phyloP scores from a whole-genome alignment of 208 protist species.

The Leishmania turanica region DNA sequence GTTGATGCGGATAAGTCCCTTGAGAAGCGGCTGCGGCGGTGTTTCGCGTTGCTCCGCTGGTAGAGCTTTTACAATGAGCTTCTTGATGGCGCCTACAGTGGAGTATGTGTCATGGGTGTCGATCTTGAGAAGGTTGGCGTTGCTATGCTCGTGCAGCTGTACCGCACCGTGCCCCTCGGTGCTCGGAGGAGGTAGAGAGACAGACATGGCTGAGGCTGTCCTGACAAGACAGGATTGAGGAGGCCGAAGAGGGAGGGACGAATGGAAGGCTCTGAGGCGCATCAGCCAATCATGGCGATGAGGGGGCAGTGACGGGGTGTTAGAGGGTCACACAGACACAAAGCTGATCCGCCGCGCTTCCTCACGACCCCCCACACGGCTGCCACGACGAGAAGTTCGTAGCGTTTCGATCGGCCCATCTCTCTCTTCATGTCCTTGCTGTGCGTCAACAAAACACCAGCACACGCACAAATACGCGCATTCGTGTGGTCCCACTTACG shows the following conservation, averaged over 20 bases:
- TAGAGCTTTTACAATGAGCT: slow-evolving; percentile 71
- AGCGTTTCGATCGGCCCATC: background rate
- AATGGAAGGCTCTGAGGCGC: background rate
- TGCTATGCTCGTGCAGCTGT: slow-evolving; percentile 75
- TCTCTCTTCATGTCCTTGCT: background rate
- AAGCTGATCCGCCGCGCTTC: background rate
- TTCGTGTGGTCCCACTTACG: background rate
- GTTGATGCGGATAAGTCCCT: slow-evolving; percentile 78
- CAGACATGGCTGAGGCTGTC: slow-evolving; percentile 9
- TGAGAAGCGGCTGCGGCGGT: slow-evolving; percentile 59
- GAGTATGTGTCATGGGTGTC: slow-evolving; percentile 87
- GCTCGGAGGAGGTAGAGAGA: slow-evolving; percentile 9
- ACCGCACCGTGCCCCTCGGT: slow-evolving; percentile 16
- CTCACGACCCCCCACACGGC: background rate
- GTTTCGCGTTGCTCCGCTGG: slow-evolving; percentile 18
- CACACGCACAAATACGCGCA: background rate
- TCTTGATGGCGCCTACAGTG: slow-evolving; percentile 74
- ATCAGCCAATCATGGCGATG: background rate
- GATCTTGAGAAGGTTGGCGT: slow-evolving; percentile 89
- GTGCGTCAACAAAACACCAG: background rate
- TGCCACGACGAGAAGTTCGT: background rate
- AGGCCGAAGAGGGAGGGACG: background rate
- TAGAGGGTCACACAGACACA: background rate
- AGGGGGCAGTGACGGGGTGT: background rate
- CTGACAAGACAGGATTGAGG: slow-evolving; percentile 8